Evolutionary conservation across 2,329 filamentous ascomycete species (phyloP).

Genomic region (Cytospora mali): DNA sequence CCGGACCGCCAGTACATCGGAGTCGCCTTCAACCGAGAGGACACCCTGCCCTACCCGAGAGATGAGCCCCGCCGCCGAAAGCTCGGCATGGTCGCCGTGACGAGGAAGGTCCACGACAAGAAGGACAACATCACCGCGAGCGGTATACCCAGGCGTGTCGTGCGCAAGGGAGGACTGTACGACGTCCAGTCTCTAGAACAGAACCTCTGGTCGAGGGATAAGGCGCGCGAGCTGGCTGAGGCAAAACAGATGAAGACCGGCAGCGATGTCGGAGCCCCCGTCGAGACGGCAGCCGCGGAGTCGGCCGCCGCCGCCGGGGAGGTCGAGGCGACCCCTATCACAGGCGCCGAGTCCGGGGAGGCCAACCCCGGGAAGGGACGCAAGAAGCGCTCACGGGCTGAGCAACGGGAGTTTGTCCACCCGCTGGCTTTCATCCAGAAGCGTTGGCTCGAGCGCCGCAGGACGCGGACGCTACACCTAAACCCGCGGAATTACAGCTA

Average conservation of each 20-base stretch:
- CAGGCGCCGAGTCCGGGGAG: conserved; percentile 8
- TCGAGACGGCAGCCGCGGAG: conserved; percentile 9
- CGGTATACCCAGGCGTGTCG: conserved; percentile 39
- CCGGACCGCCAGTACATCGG: conserved; percentile 93
- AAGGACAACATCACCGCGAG: conserved; percentile 38
- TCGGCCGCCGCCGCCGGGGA: conserved; percentile 5
- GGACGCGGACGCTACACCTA: conserved; percentile 51
- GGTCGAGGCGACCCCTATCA: conserved; percentile 4
- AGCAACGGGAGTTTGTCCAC: conserved; percentile 22
- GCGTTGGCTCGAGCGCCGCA: conserved; percentile 34
- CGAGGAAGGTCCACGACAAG: conserved; percentile 38
- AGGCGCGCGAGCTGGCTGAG: conserved; percentile 27
- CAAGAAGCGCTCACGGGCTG: conserved; percentile 16
- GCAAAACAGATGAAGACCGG: conserved; percentile 17
- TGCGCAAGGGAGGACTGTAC: conserved; percentile 34
- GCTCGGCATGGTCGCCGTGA: conserved; percentile 69
- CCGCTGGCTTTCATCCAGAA: conserved; percentile 25
- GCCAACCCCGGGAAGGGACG: conserved; percentile 1
- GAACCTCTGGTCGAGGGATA: conserved; percentile 28
- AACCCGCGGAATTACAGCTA: conserved; percentile 57
- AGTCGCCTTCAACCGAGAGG: conserved; percentile 81
- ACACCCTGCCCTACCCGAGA: conserved; percentile 74
- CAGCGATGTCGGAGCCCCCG: background rate
- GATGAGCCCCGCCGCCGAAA: conserved; percentile 75
- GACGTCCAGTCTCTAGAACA: conserved; percentile 20